phyloP scores from a whole-genome alignment of 2,329 filamentous ascomycete genomes.

The Trichoderma hamatum region DNA sequence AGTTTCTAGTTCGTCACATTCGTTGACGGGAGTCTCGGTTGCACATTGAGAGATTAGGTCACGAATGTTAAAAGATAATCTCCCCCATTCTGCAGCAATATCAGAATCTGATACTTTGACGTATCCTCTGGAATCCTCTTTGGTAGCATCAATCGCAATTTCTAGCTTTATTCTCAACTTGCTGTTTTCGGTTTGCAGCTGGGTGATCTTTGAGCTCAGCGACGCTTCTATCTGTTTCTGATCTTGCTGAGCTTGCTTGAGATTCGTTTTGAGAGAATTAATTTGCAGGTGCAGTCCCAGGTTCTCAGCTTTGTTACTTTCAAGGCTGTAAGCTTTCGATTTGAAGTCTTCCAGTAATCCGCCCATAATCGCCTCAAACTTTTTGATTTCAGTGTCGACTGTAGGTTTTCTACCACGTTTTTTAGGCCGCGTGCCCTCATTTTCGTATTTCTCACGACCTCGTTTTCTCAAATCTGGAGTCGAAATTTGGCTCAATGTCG shows the following conservation, averaged over 20 bases:
- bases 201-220: neutral
- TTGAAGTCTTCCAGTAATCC: neutral
- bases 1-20: neutral
- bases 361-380: neutral
- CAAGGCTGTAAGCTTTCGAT: neutral
- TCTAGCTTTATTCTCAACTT: neutral
- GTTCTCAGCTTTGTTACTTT: neutral
- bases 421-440: neutral
- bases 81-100: neutral
- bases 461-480: neutral
- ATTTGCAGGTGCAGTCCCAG: neutral
- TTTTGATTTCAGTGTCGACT: neutral
- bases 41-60: neutral
- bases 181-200: neutral
- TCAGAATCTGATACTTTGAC: constrained; percentile 11
- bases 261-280: neutral
- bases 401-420: neutral
- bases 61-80: constrained; percentile 3
- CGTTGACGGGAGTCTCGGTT: neutral
- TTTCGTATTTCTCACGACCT: neutral
- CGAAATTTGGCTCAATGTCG: neutral
- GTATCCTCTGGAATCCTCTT: neutral
- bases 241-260: neutral
- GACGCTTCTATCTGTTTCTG: neutral
- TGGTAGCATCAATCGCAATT: neutral